phyloP scores from a whole-genome alignment of 2,329 filamentous ascomycete species.

The Xylariaceae sp. region DNA sequence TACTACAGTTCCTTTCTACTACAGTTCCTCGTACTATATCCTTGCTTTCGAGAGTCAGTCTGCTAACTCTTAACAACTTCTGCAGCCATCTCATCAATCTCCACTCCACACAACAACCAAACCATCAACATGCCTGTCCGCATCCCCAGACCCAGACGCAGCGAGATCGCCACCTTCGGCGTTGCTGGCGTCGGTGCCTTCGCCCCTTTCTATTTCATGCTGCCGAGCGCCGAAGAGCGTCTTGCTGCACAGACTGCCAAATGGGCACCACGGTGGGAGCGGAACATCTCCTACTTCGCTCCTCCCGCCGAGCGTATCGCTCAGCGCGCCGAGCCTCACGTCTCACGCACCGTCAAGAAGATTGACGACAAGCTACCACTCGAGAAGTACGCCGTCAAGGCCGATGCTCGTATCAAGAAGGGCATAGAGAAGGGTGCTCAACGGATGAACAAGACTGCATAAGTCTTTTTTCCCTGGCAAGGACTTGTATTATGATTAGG shows the following conservation, averaged over 20 bases:
- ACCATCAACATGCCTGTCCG: constrained; percentile 45
- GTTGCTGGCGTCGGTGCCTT: constrained; percentile 51
- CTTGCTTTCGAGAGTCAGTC: neutral
- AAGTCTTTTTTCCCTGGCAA: neutral
- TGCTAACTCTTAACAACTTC: neutral
- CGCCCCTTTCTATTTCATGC: constrained; percentile 54
- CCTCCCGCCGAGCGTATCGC: constrained; percentile 44
- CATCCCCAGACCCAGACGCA: constrained; percentile 45
- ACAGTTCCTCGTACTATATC: constrained; percentile 1
- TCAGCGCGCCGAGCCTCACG: constrained; percentile 46
- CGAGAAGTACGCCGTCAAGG: constrained; percentile 46
- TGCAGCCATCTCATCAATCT: neutral
- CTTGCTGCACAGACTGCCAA: constrained; percentile 50
- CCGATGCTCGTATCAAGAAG: constrained; percentile 45
- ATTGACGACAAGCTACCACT: constrained; percentile 47
- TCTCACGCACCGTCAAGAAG: constrained; percentile 41
- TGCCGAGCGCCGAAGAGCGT: constrained; percentile 53
- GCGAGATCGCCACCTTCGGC: constrained; percentile 51
- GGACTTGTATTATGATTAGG: constrained; percentile 3
- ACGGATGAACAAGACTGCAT: constrained; percentile 22
- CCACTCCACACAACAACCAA: constrained; percentile 14
- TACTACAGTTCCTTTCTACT: neutral
- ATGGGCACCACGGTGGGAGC: constrained; percentile 59
- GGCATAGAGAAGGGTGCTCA: constrained; percentile 33
- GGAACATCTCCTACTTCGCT: constrained; percentile 51